phyloP scores from a whole-genome alignment of 1,284 basidiomycete genomes.

The Rhodotorula sp. region DNA sequence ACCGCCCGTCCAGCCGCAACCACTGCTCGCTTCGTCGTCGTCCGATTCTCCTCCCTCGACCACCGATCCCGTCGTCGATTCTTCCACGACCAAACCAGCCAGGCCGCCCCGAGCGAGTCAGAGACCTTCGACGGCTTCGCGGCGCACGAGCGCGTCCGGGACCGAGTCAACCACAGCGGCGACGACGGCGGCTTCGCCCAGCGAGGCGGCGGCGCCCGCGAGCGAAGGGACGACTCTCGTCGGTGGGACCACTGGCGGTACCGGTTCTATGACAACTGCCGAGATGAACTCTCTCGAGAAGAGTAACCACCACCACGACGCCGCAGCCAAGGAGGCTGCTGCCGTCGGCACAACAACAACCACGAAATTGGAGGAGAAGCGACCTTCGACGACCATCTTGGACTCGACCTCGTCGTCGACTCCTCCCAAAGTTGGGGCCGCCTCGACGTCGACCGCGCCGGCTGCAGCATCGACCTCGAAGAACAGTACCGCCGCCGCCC shows the following conservation, averaged over 20 bases:
- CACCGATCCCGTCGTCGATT: not conserved
- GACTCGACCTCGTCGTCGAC: not conserved
- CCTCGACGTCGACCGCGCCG: slow-evolving; percentile 3
- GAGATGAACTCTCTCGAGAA: slow-evolving; percentile 9
- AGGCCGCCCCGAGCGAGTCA: slow-evolving; percentile 22
- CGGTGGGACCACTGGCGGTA: not conserved
- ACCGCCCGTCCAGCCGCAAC: not conserved
- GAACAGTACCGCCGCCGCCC: not conserved
- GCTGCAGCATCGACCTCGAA: not conserved
- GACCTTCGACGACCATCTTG: not conserved
- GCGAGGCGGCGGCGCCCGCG: not conserved
- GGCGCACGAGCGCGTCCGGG: not conserved
- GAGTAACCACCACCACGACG: slow-evolving; percentile 2
- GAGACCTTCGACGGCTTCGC: slow-evolving; percentile 17
- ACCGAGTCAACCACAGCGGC: not conserved
- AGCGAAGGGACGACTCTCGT: not conserved
- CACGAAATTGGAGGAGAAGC: not conserved
- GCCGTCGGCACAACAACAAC: no score
- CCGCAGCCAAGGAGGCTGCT: not conserved
- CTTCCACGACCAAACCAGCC: slow-evolving; percentile 1
- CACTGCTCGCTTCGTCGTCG: not conserved
- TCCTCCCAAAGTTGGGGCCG: not conserved
- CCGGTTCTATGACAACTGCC: not conserved
- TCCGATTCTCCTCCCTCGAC: not conserved
- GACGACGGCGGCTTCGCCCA: not conserved